Evolutionary conservation across 2,329 filamentous ascomycete genomes (phyloP).

Genomic region (Colletotrichum theobromicola): DNA sequence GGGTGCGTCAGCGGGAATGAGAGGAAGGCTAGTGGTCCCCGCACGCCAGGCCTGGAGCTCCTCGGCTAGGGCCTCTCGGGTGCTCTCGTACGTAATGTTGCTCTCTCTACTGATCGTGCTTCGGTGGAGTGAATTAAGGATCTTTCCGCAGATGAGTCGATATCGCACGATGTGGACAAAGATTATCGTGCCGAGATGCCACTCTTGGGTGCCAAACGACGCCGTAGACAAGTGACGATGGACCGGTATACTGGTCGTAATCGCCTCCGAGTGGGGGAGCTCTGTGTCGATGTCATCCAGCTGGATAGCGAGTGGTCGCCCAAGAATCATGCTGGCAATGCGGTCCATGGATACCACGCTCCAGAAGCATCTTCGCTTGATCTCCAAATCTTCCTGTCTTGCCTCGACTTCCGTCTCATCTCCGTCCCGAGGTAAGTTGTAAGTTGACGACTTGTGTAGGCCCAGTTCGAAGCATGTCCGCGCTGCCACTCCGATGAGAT

Average conservation of each 20-base stretch:
- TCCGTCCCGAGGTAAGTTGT: slow-evolving; percentile 16
- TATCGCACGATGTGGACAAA: slow-evolving; percentile 46
- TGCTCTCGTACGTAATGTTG: slow-evolving; percentile 15
- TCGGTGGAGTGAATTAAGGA: slow-evolving; percentile 39
- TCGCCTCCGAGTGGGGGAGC: slow-evolving; percentile 32
- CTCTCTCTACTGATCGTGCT: slow-evolving; percentile 24
- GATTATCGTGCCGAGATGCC: slow-evolving; percentile 26
- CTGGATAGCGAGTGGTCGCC: slow-evolving; percentile 42
- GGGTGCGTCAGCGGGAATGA: slow-evolving; percentile 28
- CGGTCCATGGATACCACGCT: slow-evolving; percentile 44
- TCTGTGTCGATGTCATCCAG: slow-evolving; percentile 45
- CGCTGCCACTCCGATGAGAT: slow-evolving; percentile 46
- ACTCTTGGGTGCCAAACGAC: neutral
- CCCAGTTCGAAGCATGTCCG: slow-evolving; percentile 46
- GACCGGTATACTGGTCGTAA: neutral
- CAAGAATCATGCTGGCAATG: slow-evolving; percentile 40
- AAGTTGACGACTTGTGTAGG: slow-evolving; percentile 41
- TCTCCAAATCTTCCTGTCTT: slow-evolving; percentile 33
- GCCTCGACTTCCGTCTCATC: neutral
- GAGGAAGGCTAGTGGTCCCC: slow-evolving; percentile 29
- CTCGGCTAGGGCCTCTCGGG: slow-evolving; percentile 28
- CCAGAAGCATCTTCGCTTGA: slow-evolving; percentile 46
- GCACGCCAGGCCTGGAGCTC: slow-evolving; percentile 37
- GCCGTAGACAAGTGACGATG: neutral
- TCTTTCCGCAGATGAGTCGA: slow-evolving; percentile 43